Evolutionary conservation across 306 rosid species (phyloP).

Genomic region (Begonia fuchsioides): DNA sequence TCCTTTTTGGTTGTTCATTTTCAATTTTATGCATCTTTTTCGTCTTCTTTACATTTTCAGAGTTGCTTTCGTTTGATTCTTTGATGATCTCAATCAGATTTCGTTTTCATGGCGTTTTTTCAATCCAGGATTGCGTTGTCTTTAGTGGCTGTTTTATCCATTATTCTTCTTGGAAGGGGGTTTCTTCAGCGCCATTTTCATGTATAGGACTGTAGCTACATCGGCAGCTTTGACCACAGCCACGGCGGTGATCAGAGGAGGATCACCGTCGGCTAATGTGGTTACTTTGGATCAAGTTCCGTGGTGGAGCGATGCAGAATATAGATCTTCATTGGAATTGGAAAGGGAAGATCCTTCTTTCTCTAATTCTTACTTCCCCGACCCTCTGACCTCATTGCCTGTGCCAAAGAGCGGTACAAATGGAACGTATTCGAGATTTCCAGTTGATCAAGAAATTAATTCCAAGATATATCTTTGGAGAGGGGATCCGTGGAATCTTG

Average conservation of each 20-base stretch:
- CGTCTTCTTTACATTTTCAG: too few species aligned
- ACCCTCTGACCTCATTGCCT: conserved; percentile 49
- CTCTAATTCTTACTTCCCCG: conserved; percentile 51
- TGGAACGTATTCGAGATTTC: conserved; percentile 58
- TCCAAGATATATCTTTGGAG: conserved; percentile 87
- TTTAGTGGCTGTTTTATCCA: not conserved
- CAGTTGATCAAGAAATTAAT: conserved; percentile 69
- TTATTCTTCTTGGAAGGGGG: conserved; percentile 8
- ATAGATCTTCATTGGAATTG: conserved; percentile 36
- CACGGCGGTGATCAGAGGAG: conserved; percentile 18
- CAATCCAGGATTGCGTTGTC: not conserved
- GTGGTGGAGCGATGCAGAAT: conserved; percentile 82
- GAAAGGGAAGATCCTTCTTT: conserved; percentile 52
- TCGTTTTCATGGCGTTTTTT: too few species aligned
- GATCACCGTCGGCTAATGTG: conserved; percentile 45
- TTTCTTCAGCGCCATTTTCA: conserved; percentile 21
- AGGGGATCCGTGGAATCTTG: conserved; percentile 95
- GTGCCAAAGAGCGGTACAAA: conserved; percentile 28
- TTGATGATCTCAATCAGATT: too few species aligned
- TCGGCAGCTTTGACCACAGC: conserved; percentile 27
- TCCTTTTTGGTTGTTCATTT: too few species aligned
- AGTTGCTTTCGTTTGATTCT: too few species aligned
- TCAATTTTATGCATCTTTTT: too few species aligned
- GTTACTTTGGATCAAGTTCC: conserved; percentile 91
- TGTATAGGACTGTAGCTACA: conserved; percentile 63